A percentile compares a stretch with the other conserved stretches of the same genome.
These are phyloP conservation scores for Choiromyces venosus DNA, from an alignment of 495 filamentous ascomycete genomes.

Conservation along the genomic window DNA sequence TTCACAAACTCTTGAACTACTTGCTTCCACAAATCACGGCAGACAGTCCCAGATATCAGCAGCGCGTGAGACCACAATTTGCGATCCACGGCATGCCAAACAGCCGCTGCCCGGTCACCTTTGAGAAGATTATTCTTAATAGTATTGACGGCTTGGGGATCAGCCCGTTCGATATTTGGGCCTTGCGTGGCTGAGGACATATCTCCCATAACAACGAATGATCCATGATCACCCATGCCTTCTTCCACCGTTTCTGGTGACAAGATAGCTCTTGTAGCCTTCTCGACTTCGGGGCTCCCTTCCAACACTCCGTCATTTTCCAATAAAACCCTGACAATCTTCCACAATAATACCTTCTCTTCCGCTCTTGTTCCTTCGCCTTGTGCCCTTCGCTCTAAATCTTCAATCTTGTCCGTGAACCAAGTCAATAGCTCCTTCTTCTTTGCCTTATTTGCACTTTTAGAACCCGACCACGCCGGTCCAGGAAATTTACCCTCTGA, in stretches of 20 bases:
- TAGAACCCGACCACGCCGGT: constrained; percentile 55
- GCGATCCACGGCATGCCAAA: constrained; percentile 91
- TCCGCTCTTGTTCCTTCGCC: constrained; percentile 62
- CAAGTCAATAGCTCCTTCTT: constrained; percentile 89
- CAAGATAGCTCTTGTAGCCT: constrained; percentile 66
- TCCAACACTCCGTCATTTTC: constrained; percentile 82
- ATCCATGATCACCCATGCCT: constrained; percentile 14
- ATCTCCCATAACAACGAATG: constrained; percentile 36
- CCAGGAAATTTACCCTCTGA: constrained; percentile 78
- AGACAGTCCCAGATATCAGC: constrained; percentile 77
- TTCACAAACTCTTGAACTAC: constrained; percentile 91
- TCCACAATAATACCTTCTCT: constrained; percentile 84
- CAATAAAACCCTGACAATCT: constrained; percentile 69
- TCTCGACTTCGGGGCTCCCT: constrained; percentile 64
- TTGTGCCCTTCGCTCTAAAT: constrained; percentile 54
- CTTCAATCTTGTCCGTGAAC: constrained; percentile 68
- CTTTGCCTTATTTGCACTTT: constrained; percentile 65
- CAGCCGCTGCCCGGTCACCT: constrained; percentile 83
- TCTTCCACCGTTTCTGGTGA: constrained; percentile 49
- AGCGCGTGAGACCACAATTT: constrained; percentile 95
- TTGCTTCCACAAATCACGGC: constrained; percentile 68
- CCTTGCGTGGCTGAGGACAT: constrained; percentile 29
- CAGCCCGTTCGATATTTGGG: constrained; percentile 55
- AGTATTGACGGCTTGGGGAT: constrained; percentile 60
- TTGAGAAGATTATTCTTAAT: constrained; percentile 65